A percentile compares a stretch with the other conserved stretches of the same genome.
These are phyloP conservation scores for Blastobotrys aristatus DNA, from an alignment of 1,139 yeast species.

Conservation along the genomic window DNA sequence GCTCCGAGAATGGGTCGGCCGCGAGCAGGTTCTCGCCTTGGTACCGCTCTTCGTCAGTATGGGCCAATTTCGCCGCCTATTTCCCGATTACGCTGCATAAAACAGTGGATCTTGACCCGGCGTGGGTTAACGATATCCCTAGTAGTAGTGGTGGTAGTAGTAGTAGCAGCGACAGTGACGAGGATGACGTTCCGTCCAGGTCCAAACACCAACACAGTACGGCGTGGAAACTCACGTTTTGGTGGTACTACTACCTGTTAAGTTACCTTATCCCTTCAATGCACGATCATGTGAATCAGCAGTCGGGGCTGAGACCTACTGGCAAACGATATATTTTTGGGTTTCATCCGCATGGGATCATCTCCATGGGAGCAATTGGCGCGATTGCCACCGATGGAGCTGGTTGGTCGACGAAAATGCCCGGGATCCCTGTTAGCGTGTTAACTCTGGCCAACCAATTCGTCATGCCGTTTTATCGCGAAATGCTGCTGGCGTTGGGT, in stretches of 20 bases:
- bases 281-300: not conserved
- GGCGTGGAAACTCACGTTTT: slow-evolving; percentile 24
- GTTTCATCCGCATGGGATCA: slow-evolving; percentile 95
- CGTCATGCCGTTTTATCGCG: slow-evolving; percentile 81
- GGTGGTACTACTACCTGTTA: slow-evolving; percentile 26
- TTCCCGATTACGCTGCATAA: slow-evolving; percentile 78
- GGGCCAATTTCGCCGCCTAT: slow-evolving; percentile 72
- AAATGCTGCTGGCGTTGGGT: slow-evolving; percentile 76
- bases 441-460: slow-evolving; percentile 83
- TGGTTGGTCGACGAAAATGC: slow-evolving; percentile 61
- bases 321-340: slow-evolving; percentile 72
- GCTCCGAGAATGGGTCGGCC: slow-evolving; percentile 71
- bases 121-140: slow-evolving; percentile 42
- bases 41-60: slow-evolving; percentile 55
- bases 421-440: slow-evolving; percentile 74
- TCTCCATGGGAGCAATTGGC: slow-evolving; percentile 89
- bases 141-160: not conserved
- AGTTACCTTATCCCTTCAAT: slow-evolving; percentile 4
- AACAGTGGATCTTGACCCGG: slow-evolving; percentile 67
- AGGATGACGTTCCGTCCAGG: slow-evolving; percentile 13
- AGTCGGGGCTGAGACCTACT: slow-evolving; percentile 21
- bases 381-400: slow-evolving; percentile 79
- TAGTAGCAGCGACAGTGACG: slow-evolving; percentile 3
- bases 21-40: slow-evolving; percentile 52
- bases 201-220: slow-evolving; percentile 4